Evolutionary conservation across 768 basidiomycete species (phyloP).

Genomic region (Brasilioporus rufonigricans): DNA sequence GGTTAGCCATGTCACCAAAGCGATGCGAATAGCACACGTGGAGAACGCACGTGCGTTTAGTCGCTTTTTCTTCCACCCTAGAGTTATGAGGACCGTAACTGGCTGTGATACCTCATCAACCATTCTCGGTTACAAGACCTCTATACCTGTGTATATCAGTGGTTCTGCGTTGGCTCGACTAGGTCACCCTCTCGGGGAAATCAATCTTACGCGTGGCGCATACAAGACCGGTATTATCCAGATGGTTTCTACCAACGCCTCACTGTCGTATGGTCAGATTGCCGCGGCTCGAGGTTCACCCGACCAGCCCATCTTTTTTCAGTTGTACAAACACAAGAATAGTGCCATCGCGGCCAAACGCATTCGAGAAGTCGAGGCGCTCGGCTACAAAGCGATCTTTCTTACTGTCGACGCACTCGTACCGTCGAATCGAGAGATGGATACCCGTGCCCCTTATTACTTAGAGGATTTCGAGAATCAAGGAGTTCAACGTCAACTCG

Average conservation of each 20-base stretch:
- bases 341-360: slow-evolving; percentile 64
- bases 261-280: slow-evolving; percentile 62
- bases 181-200: slow-evolving; percentile 88
- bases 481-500: slow-evolving; percentile 25
- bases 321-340: slow-evolving; percentile 81
- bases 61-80: slow-evolving; percentile 84
- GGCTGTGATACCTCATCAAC: slow-evolving; percentile 67
- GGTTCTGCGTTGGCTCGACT: slow-evolving; percentile 83
- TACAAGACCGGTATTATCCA: slow-evolving; percentile 71
- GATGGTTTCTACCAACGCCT: slow-evolving; percentile 81
- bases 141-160: slow-evolving; percentile 80
- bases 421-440: slow-evolving; percentile 75
- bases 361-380: slow-evolving; percentile 62
- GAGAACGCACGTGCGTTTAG: slow-evolving; percentile 82
- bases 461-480: slow-evolving; percentile 53
- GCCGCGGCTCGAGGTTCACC: slow-evolving; percentile 51
- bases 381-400: slow-evolving; percentile 87
- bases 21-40: slow-evolving; percentile 41
- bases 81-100: slow-evolving; percentile 70
- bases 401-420: slow-evolving; percentile 91
- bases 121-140: slow-evolving; percentile 67
- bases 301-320: slow-evolving; percentile 71
- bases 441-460: slow-evolving; percentile 59
- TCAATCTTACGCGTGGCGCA: slow-evolving; percentile 74
- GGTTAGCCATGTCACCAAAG: slow-evolving; percentile 16